A percentile compares a stretch with the other conserved stretches of the same genome.
Conservation (phyloP, 345 rosid species). For the Populus tremula region DNA sequence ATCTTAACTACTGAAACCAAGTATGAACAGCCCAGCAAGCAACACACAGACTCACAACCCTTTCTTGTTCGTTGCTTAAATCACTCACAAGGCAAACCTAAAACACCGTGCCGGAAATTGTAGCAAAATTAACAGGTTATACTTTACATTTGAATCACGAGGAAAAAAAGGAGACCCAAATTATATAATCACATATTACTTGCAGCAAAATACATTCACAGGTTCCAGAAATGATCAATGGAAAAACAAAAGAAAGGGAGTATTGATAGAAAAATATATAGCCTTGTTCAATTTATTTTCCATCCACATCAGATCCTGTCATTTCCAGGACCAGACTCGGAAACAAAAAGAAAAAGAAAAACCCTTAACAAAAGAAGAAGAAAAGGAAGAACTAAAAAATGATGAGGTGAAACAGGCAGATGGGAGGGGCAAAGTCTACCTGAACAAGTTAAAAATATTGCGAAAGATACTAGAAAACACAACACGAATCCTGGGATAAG, state of each 20-base stretch:
- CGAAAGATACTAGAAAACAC: slow-evolving; percentile 31
- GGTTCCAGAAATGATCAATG: not conserved
- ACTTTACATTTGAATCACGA: not conserved
- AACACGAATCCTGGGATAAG: slow-evolving; percentile 38
- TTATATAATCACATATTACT: not conserved
- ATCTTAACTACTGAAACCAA: not conserved
- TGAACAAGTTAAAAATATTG: slow-evolving; percentile 16
- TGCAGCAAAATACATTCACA: not conserved
- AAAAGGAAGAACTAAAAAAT: not conserved
- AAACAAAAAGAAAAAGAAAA: not conserved
- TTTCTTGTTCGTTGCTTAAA: too few relatives aligned
- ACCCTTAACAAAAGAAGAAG: not conserved
- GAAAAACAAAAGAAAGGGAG: not conserved
- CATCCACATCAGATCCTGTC: not conserved
- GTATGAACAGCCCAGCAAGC: not conserved
- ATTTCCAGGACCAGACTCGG: not conserved
- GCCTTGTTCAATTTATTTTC: not conserved
- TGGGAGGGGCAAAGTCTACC: not conserved
- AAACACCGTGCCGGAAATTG: not conserved
- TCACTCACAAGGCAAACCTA: too few relatives aligned
- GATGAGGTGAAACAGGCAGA: not conserved
- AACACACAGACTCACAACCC: too few relatives aligned
- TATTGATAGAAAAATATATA: not conserved
- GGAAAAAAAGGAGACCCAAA: not conserved
- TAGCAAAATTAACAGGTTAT: not conserved